These are phyloP conservation scores for Lipomyces mesembrius DNA, from an alignment of 805 yeast species.

Conservation along the genomic window DNA sequence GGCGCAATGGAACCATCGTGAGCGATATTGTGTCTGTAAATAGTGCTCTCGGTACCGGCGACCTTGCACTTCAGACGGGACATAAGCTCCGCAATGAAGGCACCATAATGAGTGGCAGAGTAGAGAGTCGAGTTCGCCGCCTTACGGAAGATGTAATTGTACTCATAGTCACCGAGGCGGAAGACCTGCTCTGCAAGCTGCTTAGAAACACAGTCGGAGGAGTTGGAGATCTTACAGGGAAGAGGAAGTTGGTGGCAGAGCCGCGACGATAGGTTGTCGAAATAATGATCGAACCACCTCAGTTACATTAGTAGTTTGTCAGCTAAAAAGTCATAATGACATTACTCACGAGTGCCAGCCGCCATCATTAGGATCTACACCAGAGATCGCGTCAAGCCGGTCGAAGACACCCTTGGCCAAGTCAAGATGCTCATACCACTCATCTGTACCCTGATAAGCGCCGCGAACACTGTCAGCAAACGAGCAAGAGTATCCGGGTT, in stretches of 20 bases:
- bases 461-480: conserved; percentile 44
- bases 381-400: conserved; percentile 47
- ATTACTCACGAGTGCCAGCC: conserved; percentile 25
- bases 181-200: conserved; percentile 50
- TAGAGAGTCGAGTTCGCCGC: conserved; percentile 47
- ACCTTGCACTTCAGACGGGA: conserved; percentile 43
- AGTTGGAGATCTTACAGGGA: conserved; percentile 43
- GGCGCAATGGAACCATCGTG: conserved; percentile 51
- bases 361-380: conserved; percentile 37
- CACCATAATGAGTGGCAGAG: conserved; percentile 47
- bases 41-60: conserved; percentile 42
- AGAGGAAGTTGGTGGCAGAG: conserved; percentile 49
- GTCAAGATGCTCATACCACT: conserved; percentile 49
- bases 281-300: conserved; percentile 49
- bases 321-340: background rate
- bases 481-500: conserved; percentile 47
- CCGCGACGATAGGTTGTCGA: conserved; percentile 51
- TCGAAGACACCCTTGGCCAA: conserved; percentile 50
- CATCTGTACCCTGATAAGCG: conserved; percentile 42
- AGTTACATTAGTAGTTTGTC: conserved; percentile 38
- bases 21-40: conserved; percentile 51
- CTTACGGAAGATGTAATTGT: conserved; percentile 49
- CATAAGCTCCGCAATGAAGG: conserved; percentile 48
- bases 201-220: conserved; percentile 42
- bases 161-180: conserved; percentile 53